Evolutionary conservation across 495 filamentous ascomycete genomes (phyloP).

Genomic region (Thozetella sp.): DNA sequence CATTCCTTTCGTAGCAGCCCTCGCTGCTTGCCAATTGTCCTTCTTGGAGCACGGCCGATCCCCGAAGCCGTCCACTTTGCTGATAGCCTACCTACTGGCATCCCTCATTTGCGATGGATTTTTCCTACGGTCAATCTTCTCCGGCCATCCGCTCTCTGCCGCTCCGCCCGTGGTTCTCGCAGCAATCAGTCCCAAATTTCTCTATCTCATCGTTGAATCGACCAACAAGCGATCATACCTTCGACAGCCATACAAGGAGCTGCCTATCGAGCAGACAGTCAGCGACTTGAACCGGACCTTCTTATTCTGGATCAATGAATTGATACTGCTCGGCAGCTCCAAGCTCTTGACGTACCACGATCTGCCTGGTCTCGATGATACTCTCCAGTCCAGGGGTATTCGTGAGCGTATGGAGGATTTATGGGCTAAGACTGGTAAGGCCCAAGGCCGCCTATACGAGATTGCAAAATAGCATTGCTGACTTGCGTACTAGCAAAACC

Average conservation of each 20-base stretch:
- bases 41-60: slow-evolving; percentile 12
- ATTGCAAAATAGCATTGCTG: no score
- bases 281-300: slow-evolving; percentile 19
- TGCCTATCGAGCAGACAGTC: slow-evolving; percentile 22
- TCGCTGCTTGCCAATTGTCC: slow-evolving; percentile 6
- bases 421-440: no score
- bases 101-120: slow-evolving; percentile 3
- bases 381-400: slow-evolving; percentile 3
- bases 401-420: slow-evolving; percentile 13
- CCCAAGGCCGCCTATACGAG: no score
- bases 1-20: slow-evolving; percentile 4
- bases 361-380: slow-evolving; percentile 10
- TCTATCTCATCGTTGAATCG: slow-evolving; percentile 47
- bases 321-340: slow-evolving; percentile 19
- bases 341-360: slow-evolving; percentile 17
- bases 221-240: slow-evolving; percentile 47
- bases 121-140: slow-evolving; percentile 5
- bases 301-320: slow-evolving; percentile 34
- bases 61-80: slow-evolving; percentile 4
- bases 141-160: slow-evolving; percentile 12
- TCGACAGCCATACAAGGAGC: slow-evolving; percentile 31
- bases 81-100: slow-evolving; percentile 6
- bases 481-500: no score
- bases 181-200: slow-evolving; percentile 13
- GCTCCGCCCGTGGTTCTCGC: neutral